Percentiles rank a stretch among this genome's conserved stretches.
phyloP scores from a whole-genome alignment of 2,329 filamentous ascomycete species.

The Tolypocladium tropicale region DNA sequence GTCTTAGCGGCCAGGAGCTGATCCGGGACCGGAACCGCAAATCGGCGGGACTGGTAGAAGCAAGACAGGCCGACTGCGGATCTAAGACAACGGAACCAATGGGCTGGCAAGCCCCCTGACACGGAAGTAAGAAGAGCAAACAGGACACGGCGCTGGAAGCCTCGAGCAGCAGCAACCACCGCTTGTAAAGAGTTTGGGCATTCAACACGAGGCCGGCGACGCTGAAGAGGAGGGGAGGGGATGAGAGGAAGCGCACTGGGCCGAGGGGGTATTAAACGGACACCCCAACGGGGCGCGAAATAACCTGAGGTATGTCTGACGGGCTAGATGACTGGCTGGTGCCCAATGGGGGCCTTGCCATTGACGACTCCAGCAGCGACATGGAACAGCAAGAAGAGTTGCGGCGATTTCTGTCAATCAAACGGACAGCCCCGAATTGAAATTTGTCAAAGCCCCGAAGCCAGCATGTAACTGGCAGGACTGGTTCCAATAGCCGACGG shows the following conservation, averaged over 20 bases:
- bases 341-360: background rate
- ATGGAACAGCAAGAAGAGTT: background rate
- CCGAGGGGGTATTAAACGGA: background rate
- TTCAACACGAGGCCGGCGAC: background rate
- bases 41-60: slow-evolving; percentile 1
- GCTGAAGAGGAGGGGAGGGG: background rate
- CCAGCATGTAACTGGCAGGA: background rate
- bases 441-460: background rate
- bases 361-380: background rate
- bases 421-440: background rate
- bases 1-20: slow-evolving; percentile 3
- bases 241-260: background rate
- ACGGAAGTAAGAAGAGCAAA: background rate
- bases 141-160: background rate
- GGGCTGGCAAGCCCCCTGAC: slow-evolving; percentile 2
- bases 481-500: background rate
- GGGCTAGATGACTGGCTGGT: background rate
- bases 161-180: background rate
- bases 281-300: background rate
- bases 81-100: slow-evolving; percentile 6
- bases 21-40: slow-evolving; percentile 1
- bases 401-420: background rate
- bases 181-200: background rate
- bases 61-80: background rate
- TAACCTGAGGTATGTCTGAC: background rate